Evolutionary conservation across 257 asterid genomes (phyloP), one percentile per base, ranked within the genome.

Genomic region (Apocynum venetum): DNA sequence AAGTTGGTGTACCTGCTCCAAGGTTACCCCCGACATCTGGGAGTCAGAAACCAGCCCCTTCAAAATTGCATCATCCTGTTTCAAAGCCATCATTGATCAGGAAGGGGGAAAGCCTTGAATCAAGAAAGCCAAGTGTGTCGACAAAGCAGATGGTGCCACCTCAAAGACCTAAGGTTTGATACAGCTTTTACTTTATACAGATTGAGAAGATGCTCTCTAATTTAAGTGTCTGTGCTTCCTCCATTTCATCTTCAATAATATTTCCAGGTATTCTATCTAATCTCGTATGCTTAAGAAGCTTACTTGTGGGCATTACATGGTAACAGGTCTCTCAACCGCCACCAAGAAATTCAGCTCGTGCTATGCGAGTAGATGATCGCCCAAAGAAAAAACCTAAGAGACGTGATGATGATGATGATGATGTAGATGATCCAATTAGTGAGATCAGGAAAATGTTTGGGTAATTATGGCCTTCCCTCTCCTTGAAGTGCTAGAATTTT

Each of bases 391-490:
- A 85, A 84, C 95, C 91, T 20, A 53, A 71, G 84, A 88, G 89
- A 77, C 84, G 46, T 48, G 85, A 82, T 75, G 96, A 85, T 2
- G 85, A 82, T 75, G 96, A 85, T 2, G 88, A 83, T 13, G 83
- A 83, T 66, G 94, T 77, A 3, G 97, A 63, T 49, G 82, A 48
- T 19, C 82, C 89, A 48, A 79, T 89, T 65, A 72, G 53, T 60
- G 73, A 84, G 89, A 87, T 93, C 79, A 91, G 97, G 84, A 36
- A 81, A 38, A 85, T 93, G 92, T 87, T 85, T 31, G 31, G 96
- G 98, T 93, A 89, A 80, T 55, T 75, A 19, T 43, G 38, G 48
- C n/a, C 15, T 70, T 40, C 61, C 14, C 47, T 46, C 38, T 71
- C 0, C 35, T 40, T 5, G 36, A 19, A 6, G 52, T 68, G 53